These are phyloP conservation scores for Tetradesmus obliquus DNA, from an alignment of 139 green algal species.

Conservation along the genomic window DNA sequence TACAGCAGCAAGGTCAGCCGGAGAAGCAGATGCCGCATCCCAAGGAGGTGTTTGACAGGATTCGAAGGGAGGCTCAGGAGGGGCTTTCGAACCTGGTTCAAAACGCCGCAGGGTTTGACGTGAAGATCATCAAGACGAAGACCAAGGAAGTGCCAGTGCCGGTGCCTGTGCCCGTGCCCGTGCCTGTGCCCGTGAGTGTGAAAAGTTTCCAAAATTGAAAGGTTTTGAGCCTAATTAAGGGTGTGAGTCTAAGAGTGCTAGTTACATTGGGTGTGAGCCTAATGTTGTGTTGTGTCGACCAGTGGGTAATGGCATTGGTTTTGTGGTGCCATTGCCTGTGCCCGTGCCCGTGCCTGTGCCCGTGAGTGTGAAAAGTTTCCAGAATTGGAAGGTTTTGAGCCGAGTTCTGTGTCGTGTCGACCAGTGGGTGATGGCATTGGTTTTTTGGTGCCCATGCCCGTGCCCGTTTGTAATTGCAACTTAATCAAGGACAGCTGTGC, in stretches of 20 bases:
- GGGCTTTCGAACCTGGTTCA: neutral
- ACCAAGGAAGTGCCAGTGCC: neutral
- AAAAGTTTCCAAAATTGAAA: neutral
- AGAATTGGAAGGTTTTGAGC: neutral
- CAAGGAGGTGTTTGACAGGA: neutral
- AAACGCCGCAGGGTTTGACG: neutral
- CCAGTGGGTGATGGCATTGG: no score
- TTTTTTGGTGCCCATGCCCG: neutral
- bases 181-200: constrained; percentile 8
- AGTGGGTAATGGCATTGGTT: no score
- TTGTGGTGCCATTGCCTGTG: neutral
- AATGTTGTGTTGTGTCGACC: no score
- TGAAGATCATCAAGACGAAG: neutral
- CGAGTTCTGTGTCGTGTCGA: no score
- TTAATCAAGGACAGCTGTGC: no score
- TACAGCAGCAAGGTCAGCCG: neutral
- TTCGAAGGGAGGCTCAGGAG: neutral
- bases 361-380: neutral
- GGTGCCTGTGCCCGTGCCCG: constrained; percentile 16
- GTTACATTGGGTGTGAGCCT: no score
- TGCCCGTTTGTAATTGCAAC: neutral
- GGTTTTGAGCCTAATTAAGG: no score
- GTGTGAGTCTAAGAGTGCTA: no score
- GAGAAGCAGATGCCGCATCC: neutral
- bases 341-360: constrained; percentile 23